Evolutionary conservation across 306 rosid species (phyloP), one percentile per base, ranked within the genome.

Genomic region (Cicer cuneatum): DNA sequence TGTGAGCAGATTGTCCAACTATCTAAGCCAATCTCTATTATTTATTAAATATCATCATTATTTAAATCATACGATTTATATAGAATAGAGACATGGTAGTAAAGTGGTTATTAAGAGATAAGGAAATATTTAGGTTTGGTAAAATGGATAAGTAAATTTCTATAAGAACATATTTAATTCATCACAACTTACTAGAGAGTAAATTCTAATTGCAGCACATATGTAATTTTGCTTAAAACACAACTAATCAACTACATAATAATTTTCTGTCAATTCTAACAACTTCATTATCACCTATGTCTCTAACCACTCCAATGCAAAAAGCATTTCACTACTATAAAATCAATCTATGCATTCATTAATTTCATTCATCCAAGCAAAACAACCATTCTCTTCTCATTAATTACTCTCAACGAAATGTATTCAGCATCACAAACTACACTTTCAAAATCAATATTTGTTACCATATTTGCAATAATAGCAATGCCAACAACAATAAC

Each of bases 381-480:
- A 19, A 49, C 2, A 58, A 45, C 54, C 2, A 60, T 42, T 58
- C 73, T 11, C 4, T 37, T 62, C 61, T 72, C 35, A 1, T 51
- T 12, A 42, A 8, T 56, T 21, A 37, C 7, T 7, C 24, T 5
- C 7, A 67, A 77, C 72, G 80, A 76, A 35, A 88, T 83, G 90
- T 37, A 64, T 52, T 67, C 2, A 80, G 35, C 40, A 38, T 51
- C 66, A 57, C 19, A 72, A 73, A n/a, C 58, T 41, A 14, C 75
- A 14, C 9, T 53, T 72, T 76, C 84, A 64, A 48, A 82, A 0
- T 42, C 78, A 53, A 54, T 78, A 18, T 16, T 80, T 37, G 16
- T 76, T 56, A 19, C 84, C 11, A 14, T 46, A 7, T 46, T 81
- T 47, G 77, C 80, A 75, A 89, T 90, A 89, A 83, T 89, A 87